Conservation (phyloP, 192 early-diverging fungal species). For the Mortierella claussenii region DNA sequence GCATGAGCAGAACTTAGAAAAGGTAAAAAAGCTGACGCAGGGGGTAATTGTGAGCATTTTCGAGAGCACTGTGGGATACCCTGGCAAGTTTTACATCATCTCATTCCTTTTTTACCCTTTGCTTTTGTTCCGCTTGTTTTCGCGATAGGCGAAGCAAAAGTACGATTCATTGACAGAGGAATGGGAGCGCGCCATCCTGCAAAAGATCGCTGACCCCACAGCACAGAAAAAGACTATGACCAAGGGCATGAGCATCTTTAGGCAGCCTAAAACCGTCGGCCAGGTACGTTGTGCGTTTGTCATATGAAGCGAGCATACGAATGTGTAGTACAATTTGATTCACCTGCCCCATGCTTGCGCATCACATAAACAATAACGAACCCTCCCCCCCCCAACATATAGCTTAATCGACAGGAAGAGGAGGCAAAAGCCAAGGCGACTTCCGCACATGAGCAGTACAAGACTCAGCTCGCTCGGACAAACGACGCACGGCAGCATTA, state of each 20-base stretch:
- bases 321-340: too few species aligned
- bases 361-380: too few species aligned
- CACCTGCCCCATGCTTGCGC: too few species aligned
- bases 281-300: constrained; percentile 61
- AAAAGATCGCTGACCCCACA: constrained; percentile 57
- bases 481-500: constrained; percentile 83
- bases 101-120: too few species aligned
- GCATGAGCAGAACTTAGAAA: constrained; percentile 82
- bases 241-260: constrained; percentile 64
- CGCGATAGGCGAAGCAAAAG: constrained; percentile 72
- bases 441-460: constrained; percentile 85
- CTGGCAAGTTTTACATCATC: too few species aligned
- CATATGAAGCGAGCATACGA: too few species aligned
- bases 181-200: constrained; percentile 83
- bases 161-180: constrained; percentile 86
- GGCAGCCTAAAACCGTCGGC: constrained; percentile 63
- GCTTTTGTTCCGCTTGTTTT: too few species aligned
- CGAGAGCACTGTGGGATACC: too few species aligned
- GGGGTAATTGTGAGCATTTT: not conserved
- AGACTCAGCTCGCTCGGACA: constrained; percentile 77
- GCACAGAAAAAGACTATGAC: constrained; percentile 57
- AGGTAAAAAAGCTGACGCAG: constrained; percentile 58
- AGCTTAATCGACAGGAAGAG: constrained; percentile 84
- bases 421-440: constrained; percentile 89
- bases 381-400: not conserved